Evolutionary conservation across 768 basidiomycete genomes (phyloP).

Genomic region (Termitomyces sp.): DNA sequence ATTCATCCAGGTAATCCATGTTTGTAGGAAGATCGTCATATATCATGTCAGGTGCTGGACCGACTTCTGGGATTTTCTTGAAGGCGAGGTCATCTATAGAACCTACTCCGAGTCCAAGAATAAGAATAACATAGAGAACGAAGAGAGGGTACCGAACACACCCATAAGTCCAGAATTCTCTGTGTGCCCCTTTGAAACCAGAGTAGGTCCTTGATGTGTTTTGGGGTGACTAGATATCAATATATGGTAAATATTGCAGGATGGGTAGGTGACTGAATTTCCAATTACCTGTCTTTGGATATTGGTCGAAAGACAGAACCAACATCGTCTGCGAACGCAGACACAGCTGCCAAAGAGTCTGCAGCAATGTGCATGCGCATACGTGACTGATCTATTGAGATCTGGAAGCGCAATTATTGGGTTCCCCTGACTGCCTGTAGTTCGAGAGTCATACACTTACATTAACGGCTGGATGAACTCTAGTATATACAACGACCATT

Average conservation of each 20-base stretch:
- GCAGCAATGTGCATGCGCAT: constrained; percentile 73
- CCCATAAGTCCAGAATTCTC: constrained; percentile 31
- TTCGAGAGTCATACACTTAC: constrained; percentile 27
- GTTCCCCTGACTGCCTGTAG: neutral
- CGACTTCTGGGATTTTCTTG: constrained; percentile 67
- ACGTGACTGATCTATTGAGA: constrained; percentile 48
- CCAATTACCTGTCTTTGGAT: constrained; percentile 20
- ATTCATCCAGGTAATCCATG: constrained; percentile 80
- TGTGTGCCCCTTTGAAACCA: constrained; percentile 24
- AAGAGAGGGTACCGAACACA: constrained; percentile 16
- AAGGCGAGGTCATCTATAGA: constrained; percentile 86
- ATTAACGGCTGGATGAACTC: constrained; percentile 29
- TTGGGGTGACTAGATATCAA: constrained; percentile 20
- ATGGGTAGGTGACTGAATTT: constrained; percentile 9
- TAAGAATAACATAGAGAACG: neutral
- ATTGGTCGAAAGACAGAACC: constrained; percentile 36
- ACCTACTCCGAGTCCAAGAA: constrained; percentile 31
- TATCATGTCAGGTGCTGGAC: constrained; percentile 83
- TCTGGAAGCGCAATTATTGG: constrained; percentile 30
- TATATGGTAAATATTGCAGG: neutral
- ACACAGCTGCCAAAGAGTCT: constrained; percentile 63
- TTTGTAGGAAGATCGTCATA: constrained; percentile 89
- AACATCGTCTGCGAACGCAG: constrained; percentile 53
- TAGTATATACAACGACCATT: constrained; percentile 34
- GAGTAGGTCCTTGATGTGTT: constrained; percentile 25